Evolutionary conservation across 2,329 filamentous ascomycete genomes (phyloP).

Genomic region (Epichloe glyceriae): DNA sequence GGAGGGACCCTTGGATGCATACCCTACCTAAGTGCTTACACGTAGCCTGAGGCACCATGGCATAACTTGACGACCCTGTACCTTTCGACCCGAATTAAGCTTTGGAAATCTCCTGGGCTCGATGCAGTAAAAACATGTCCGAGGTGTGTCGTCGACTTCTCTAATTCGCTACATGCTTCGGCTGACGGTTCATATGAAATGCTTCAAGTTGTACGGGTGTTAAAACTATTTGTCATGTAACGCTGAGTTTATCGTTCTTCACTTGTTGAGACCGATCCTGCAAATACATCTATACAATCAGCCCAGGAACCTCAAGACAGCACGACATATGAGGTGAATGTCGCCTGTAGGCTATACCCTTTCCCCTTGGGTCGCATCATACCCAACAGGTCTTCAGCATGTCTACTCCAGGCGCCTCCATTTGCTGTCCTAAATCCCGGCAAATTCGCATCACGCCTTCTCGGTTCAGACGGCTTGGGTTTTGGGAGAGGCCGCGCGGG

Average conservation of each 20-base stretch:
- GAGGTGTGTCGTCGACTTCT: too few relatives aligned
- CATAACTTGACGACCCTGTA: too few relatives aligned
- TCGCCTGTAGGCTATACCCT: slow-evolving; percentile 3
- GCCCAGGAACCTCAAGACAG: not conserved
- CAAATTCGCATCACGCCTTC: slow-evolving; percentile 13
- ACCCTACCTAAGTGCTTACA: too few relatives aligned
- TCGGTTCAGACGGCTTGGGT: not conserved
- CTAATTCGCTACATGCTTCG: too few relatives aligned
- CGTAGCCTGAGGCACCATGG: too few relatives aligned
- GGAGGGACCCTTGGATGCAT: too few relatives aligned
- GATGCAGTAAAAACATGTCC: too few relatives aligned
- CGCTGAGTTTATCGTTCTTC: not conserved
- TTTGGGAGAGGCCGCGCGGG: slow-evolving; percentile 4
- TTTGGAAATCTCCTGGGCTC: too few relatives aligned
- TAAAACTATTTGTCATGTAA: not conserved
- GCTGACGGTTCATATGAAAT: too few relatives aligned
- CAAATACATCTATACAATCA: not conserved
- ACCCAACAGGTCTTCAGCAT: slow-evolving; percentile 54
- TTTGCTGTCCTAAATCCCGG: slow-evolving; percentile 36
- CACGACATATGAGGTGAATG: too few relatives aligned
- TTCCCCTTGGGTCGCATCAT: slow-evolving; percentile 37
- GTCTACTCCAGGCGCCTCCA: slow-evolving; percentile 54
- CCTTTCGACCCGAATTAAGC: too few relatives aligned
- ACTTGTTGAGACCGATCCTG: not conserved
- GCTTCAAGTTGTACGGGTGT: too few relatives aligned